Evolutionary conservation across 2,329 filamentous ascomycete genomes (phyloP), one percentile per base, ranked within the genome.

Genomic region (Arthroderma sp.): DNA sequence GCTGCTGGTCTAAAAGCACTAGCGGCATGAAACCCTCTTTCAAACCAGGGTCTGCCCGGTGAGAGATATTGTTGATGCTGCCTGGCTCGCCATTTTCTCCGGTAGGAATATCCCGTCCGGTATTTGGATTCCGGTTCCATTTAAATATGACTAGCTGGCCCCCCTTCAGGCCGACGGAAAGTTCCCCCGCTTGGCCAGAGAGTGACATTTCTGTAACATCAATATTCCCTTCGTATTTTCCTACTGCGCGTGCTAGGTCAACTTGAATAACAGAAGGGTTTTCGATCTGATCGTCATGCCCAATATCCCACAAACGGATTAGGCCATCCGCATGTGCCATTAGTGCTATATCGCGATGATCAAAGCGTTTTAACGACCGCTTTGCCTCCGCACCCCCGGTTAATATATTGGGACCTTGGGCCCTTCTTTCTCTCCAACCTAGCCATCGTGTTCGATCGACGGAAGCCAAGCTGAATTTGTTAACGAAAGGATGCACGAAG

Each of bases 241-340:
- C 83, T 4, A 96, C 70, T 2, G 89, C 85, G 51, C 86, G 76
- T 5, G 84, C 82, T 33, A 96, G 71, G 56, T 98, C 89, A 4
- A 94, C 79, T 65, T 98, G 89, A 27, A 96, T 68, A 43, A 86
- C 73, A 3, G 72, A 71, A 8, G 78, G 73, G 56, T 96, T 96
- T 62, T 98, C 91, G 42, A 98, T 83, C 56, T 95, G 86, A 58
- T 98, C 91, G 9, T 79, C 84, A 56, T 94, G 84, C 0, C 91
- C 91, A 15, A 82, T 78, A 63, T 98, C 91, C 87, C 88, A 98
- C 5, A 96, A 70, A 30, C 88, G 75, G n/a, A 98, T 72, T 0
- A 84, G 93, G 43, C 88, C 86, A 63, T 98, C 91, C 3, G 82
- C 86, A 61, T 98, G 89, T 0, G 86, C 82, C 4, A 85, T 86